A percentile compares a stretch with the other conserved stretches of the same genome.
Conservation (phyloP, 2,329 filamentous ascomycete species). For the Penicillium italicum region DNA sequence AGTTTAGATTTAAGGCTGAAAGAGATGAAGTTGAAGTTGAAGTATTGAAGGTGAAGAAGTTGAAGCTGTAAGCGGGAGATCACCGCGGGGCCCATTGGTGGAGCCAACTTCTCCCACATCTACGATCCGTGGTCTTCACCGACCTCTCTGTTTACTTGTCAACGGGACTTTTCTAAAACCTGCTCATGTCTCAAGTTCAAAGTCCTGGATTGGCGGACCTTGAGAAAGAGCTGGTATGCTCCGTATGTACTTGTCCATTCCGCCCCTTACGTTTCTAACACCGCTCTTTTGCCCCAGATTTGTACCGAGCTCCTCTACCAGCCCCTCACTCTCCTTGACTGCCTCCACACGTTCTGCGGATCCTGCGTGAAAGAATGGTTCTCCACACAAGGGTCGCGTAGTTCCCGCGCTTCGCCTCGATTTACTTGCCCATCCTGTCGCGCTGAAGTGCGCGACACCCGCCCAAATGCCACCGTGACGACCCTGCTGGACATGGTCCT, state of each 20-base stretch:
- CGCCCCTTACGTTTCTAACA: conserved; percentile 16
- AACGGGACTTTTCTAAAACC: not conserved
- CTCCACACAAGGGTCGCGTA: conserved; percentile 65
- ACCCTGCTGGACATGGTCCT: conserved; percentile 88
- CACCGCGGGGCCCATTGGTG: conserved; percentile 1
- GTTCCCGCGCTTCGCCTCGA: conserved; percentile 47
- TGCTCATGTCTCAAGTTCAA: conserved; percentile 8
- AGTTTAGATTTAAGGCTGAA: not conserved
- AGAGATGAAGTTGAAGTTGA: not conserved
- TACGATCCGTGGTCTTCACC: not conserved
- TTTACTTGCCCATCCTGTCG: conserved; percentile 95
- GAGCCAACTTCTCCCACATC: conserved; percentile 7
- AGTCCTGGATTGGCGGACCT: conserved; percentile 58
- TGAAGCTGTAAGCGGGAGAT: conserved; percentile 9
- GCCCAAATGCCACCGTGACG: conserved; percentile 84
- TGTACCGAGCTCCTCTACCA: conserved; percentile 94
- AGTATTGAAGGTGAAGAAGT: not conserved
- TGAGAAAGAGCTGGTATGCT: conserved; percentile 92
- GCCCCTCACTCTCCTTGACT: conserved; percentile 86
- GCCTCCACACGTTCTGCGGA: conserved; percentile 93
- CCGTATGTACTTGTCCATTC: conserved; percentile 59
- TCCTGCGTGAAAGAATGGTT: conserved; percentile 98
- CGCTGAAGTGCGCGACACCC: conserved; percentile 77
- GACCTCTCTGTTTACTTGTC: not conserved
- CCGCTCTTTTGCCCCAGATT: conserved; percentile 58